phyloP scores from a whole-genome alignment of 371 early-diverging fungal genomes.

The Nematocida sp. region DNA sequence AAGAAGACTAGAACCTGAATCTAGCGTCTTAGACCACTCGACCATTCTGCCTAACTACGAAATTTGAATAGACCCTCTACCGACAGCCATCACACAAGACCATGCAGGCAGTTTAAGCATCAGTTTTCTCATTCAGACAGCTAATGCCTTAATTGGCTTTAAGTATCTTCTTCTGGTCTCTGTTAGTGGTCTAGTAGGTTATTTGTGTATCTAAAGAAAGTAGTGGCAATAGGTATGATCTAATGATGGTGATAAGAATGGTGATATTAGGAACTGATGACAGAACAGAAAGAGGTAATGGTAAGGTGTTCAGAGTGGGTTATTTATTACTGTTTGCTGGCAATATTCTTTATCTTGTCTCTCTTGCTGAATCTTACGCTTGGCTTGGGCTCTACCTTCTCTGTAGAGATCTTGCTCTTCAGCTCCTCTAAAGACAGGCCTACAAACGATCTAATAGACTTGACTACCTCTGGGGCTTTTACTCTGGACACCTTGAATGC shows the following conservation, averaged over 20 bases:
- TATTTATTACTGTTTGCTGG: constrained; percentile 17
- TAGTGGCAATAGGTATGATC: too few species aligned
- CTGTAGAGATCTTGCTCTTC: constrained; percentile 36
- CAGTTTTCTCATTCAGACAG: too few species aligned
- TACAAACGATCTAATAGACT: constrained; percentile 46
- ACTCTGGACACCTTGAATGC: constrained; percentile 42
- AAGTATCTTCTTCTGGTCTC: too few species aligned
- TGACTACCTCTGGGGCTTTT: constrained; percentile 35
- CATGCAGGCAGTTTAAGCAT: too few species aligned
- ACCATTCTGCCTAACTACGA: constrained; percentile 55
- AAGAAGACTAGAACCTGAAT: constrained; percentile 63
- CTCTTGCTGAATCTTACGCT: constrained; percentile 26
- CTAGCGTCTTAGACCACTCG: constrained; percentile 64
- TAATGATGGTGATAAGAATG: too few species aligned
- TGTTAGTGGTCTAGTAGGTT: too few species aligned
- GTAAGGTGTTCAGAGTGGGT: background rate
- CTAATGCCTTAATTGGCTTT: too few species aligned
- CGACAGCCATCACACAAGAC: too few species aligned
- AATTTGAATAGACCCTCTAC: background rate
- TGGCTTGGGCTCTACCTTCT: background rate
- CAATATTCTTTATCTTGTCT: constrained; percentile 32
- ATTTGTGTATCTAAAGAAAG: too few species aligned
- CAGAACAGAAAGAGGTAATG: background rate
- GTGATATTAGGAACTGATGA: too few species aligned
- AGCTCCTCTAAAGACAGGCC: constrained; percentile 43